A percentile compares a stretch with the other conserved stretches of the same genome.
phyloP scores from a whole-genome alignment of 116 monocot genomes.

The Phalaenopsis hybrid region DNA sequence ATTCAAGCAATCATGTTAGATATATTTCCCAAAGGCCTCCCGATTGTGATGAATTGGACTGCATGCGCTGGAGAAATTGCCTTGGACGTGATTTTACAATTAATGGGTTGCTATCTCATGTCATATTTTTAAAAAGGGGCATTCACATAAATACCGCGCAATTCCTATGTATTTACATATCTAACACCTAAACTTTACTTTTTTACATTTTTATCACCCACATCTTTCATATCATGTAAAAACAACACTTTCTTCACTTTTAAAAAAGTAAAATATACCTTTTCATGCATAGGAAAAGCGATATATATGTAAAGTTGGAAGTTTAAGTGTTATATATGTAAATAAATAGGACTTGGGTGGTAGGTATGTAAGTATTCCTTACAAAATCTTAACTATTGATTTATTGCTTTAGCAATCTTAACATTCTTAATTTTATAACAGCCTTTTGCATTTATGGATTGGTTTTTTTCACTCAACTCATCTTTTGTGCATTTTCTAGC shows the following conservation, averaged over 20 bases:
- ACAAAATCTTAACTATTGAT: not conserved
- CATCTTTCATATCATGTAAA: no score
- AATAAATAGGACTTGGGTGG: no score
- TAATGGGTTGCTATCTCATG: constrained; percentile 56
- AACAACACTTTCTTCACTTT: no score
- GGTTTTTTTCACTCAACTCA: not conserved
- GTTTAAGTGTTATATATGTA: no score
- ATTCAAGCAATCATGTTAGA: constrained; percentile 24
- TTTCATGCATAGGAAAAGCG: no score
- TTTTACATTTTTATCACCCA: no score
- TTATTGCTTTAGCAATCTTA: not conserved
- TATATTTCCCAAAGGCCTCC: constrained; percentile 25
- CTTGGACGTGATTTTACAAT: constrained; percentile 81
- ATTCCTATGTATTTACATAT: no score
- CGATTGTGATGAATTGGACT: constrained; percentile 56
- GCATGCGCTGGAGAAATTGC: constrained; percentile 85
- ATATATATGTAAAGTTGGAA: no score
- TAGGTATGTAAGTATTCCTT: no score
- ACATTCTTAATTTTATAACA: not conserved
- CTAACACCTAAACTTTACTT: no score
- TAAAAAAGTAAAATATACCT: no score
- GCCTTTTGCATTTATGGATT: not conserved
- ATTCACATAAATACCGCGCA: no score
- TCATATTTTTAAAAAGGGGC: not conserved
- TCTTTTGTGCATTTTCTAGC: not conserved